These are phyloP conservation scores for Amanita rimosa DNA, from an alignment of 768 basidiomycete species.

Conservation along the genomic window DNA sequence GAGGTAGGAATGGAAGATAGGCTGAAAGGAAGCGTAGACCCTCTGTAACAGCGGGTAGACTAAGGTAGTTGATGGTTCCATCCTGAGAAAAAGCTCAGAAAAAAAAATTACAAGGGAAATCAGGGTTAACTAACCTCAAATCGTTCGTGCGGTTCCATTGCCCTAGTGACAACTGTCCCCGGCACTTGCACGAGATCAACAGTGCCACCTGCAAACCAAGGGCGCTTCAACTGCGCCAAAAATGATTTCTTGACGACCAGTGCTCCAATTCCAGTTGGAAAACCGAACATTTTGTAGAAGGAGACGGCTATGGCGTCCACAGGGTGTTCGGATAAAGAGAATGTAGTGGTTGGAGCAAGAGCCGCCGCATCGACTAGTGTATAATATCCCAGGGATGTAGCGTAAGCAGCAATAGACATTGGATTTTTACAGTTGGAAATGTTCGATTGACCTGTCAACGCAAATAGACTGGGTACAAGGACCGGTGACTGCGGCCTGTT, in stretches of 20 bases:
- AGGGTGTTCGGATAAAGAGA: conserved; percentile 53
- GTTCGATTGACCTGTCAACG: conserved; percentile 74
- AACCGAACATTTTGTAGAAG: conserved; percentile 89
- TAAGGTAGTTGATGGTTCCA: conserved; percentile 77
- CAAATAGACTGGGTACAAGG: conserved; percentile 50
- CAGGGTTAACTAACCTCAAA: conserved; percentile 49
- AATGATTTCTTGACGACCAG: conserved; percentile 66
- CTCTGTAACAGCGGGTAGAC: conserved; percentile 65
- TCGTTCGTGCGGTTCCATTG: conserved; percentile 50
- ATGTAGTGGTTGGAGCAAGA: conserved; percentile 57
- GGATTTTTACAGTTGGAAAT: conserved; percentile 67
- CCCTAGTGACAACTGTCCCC: conserved; percentile 52
- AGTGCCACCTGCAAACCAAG: conserved; percentile 81
- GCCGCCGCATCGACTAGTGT: conserved; percentile 80
- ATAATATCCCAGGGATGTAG: conserved; percentile 56
- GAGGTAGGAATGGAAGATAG: conserved; percentile 70
- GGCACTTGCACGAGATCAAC: conserved; percentile 81
- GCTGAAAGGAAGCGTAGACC: conserved; percentile 69
- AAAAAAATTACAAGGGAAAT: conserved; percentile 3
- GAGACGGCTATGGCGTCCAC: conserved; percentile 79
- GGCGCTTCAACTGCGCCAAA: conserved; percentile 45
- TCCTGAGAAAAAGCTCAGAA: conserved; percentile 34
- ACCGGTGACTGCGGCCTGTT: conserved; percentile 32
- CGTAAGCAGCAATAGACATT: conserved; percentile 52
- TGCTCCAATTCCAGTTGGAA: conserved; percentile 77